Evolutionary conservation across 1,284 basidiomycete genomes (phyloP), one percentile per base, ranked within the genome.

Genomic region (Ustilago tritici): DNA sequence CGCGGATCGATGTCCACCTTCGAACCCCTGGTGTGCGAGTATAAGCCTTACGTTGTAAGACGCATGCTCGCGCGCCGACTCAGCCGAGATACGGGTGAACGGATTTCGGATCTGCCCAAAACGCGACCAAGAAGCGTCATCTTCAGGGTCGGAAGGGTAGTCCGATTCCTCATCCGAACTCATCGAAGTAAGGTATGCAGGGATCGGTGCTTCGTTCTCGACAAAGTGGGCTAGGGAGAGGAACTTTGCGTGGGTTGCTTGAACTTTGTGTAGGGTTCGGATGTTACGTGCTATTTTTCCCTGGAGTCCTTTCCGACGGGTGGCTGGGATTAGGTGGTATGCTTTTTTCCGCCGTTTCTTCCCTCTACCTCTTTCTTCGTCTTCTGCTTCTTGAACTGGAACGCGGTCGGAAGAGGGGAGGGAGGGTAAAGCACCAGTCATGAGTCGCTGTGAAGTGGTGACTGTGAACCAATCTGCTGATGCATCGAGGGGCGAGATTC

Each of bases 1-100:
- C 0, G 95, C 91, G 11, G 89, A 56, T 34, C 54, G 76, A 41
- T 74, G 68, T 14, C 56, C 65, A 10, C 82, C 81, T 49, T 85
- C 83, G 57, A 86, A 85, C 10, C 84, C 84, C 8, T 75, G 77
- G 57, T 86, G 84, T 2, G 84, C 84, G 10, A 84, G 66, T 2
- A 85, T 43, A 41, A 62, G 71, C 40, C 78, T 72, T 0, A 76
- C 73, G 56, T 82, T 80, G 70, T 79, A 78, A 4, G 36, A 5
- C 19, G 72, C 58, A 56, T 81, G 76, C 12, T 78, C 74, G 4
- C 64, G 64, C n/a, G 81, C 80, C 32, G 53, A 78, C 34, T 61
- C 76, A 3, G 46, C 70, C 54, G 60, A 65, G 14, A 76, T 65
- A 5, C 64, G 41, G 7, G 72, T 50, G 1, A 72, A 35, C 2